Base-by-base conservation (phyloP, 2,329 filamentous ascomycete genomes). In the Penicillium sp. region DNA sequence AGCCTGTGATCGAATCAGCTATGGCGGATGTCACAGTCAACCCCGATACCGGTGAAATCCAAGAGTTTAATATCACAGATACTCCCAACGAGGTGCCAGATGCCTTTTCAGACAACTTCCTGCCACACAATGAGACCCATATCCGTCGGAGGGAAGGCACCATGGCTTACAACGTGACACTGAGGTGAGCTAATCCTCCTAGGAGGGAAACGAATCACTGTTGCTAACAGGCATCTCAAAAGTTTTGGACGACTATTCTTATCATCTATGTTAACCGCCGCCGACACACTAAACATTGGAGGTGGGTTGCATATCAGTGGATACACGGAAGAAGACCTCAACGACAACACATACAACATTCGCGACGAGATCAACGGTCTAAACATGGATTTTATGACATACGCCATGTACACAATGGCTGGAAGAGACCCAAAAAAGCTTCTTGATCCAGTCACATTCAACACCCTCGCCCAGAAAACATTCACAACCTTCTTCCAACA, bases 401-500 rank as follows among this genome's bases (percentile, higher is more conserved):
- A 68, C 15, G 37, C 55, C 5, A 70, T 68, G 66, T 69, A 64
- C 37, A 36, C 39, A 1, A 49, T 65, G n/a, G 61, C 55, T 3
- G 36, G 44, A 1, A 59, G 58, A 33, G 52, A 69, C 18, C 54
- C 63, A 2, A 13, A 18, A 8, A 56, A 62, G 0, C 49, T 70
- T 0, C 52, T 66, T 1, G 44, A 70, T 12, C 3, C 23, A 10
- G 30, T 46, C 1, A 51, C 9, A 1, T 57, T 62, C n/a, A 8
- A 55, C 10, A 12, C 30, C 0, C 49, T 60, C 1, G 55, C 65
- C 0, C 39, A 68, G 17, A 56, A 55, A 2, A 62, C 61, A 2
- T 69, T 64, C 52, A 49, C 61, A 1, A 66, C 62, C 0, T 69
- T 69, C 51, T 70, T 70, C 45, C 66, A 71, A 27, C 67, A 70